Evolutionary conservation across 2,329 filamentous ascomycete species (phyloP), one percentile per base, ranked within the genome.

Genomic region (Xylariales sp.): DNA sequence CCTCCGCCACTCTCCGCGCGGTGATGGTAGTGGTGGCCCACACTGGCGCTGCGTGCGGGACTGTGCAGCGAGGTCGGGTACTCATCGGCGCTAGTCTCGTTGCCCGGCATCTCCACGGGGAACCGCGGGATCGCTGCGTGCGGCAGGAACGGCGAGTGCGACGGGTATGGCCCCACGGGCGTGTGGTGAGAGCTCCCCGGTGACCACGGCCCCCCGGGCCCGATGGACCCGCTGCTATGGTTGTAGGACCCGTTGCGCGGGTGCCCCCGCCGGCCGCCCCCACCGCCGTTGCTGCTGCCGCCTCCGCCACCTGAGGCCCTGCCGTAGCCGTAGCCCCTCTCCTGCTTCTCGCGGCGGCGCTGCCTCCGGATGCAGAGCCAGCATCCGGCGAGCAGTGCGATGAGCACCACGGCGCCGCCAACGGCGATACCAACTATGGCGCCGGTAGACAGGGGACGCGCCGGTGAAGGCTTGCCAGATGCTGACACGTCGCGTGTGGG

Each of bases 401-500:
- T 29, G 2, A 63, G 37, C 1, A 45, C 56, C 6, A 53, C 50
- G 1, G 44, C 57, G 17, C 59, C 56, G 7, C 62, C 69, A 11
- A 70, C 51, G 6, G 60, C 62, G 29, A 73, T 69, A 8, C 45
- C 45, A 3, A 36, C 45, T 11, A 47, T 43, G 8, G 40, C 67
- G 8, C 67, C 67, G 0, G 51, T 56, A 4, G 61, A 59, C 2
- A 65, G 33, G n/a, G 48, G 8, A 39, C 36, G 15, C 18, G 39
- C 8, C 35, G 5, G 28, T 6, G 27, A n/a, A 4, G 35, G 13
- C 13, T 23, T 17, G 14, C n/a, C 20, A 7, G 33, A 20, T 13
- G n/a, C 20, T 14, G 49, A 48, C 30, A 71, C 49, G 6, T 55
- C 45, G 15, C 76, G 67, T 4, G 76, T 81, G 0, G 78, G 66